A percentile compares a stretch with the other conserved stretches of the same genome.
Conservation (phyloP, 257 asterid genomes). For the Solanum infundibuliforme region DNA sequence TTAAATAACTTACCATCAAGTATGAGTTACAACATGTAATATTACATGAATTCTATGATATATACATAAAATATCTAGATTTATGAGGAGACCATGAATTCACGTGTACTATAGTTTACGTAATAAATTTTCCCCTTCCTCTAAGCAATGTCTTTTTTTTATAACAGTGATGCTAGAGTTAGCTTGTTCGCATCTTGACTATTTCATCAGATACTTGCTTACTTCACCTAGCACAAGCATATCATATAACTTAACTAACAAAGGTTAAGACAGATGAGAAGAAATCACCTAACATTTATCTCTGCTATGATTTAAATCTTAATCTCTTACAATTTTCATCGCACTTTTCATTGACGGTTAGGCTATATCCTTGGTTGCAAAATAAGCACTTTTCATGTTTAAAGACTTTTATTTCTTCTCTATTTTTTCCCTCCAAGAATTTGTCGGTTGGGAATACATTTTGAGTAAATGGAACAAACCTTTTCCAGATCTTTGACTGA, state of each 20-base stretch:
- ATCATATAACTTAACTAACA: neutral
- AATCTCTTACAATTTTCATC: neutral
- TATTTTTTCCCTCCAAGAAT: neutral
- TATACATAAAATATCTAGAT: neutral
- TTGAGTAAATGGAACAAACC: neutral
- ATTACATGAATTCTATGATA: neutral
- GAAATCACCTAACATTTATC: neutral
- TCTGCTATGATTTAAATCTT: neutral
- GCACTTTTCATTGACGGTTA: neutral
- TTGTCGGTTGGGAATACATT: neutral
- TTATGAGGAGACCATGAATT: neutral
- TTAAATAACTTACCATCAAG: neutral
- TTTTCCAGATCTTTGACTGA: neutral
- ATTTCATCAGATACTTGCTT: neutral
- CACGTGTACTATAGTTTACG: neutral
- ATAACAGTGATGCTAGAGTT: rapidly evolving
- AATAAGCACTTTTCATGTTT: neutral
- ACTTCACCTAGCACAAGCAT: neutral
- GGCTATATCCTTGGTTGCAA: neutral
- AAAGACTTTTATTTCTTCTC: neutral
- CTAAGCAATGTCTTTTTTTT: neutral
- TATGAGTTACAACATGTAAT: neutral
- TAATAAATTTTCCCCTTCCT: neutral
- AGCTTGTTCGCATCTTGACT: neutral
- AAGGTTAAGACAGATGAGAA: rapidly evolving